Evolutionary conservation across 2,329 filamentous ascomycete genomes (phyloP).

Genomic region (Aspergillus glaucus): DNA sequence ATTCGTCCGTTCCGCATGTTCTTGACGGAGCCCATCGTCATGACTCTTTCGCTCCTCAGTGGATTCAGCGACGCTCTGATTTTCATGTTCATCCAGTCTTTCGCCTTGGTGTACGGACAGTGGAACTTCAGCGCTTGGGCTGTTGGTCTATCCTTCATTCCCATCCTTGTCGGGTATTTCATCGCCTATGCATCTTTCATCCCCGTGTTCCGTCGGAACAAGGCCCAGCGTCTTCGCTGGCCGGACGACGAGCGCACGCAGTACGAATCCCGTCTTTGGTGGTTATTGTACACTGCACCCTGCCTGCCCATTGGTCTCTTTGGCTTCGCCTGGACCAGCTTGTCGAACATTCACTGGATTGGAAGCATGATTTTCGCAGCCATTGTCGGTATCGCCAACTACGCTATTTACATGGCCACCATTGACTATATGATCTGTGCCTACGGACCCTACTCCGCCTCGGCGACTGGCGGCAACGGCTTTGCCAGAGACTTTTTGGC

Average conservation of each 20-base stretch:
- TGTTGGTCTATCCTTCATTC: constrained; percentile 49
- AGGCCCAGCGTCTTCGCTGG: constrained; percentile 40
- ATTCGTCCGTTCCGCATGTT: constrained; percentile 59
- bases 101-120: constrained; percentile 53
- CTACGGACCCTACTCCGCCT: constrained; percentile 60
- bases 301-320: constrained; percentile 56
- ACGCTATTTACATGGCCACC: constrained; percentile 58
- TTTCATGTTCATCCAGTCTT: constrained; percentile 62
- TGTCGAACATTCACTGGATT: constrained; percentile 56
- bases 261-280: constrained; percentile 59
- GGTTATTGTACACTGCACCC: constrained; percentile 54
- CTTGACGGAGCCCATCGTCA: constrained; percentile 59
- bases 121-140: constrained; percentile 50
- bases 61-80: constrained; percentile 61
- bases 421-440: constrained; percentile 64
- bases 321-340: constrained; percentile 56
- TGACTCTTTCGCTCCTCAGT: constrained; percentile 54
- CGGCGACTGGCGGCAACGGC: constrained; percentile 61
- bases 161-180: constrained; percentile 54
- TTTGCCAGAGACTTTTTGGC: constrained; percentile 61
- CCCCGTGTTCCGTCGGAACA: constrained; percentile 48
- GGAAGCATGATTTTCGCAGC: constrained; percentile 54
- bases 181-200: constrained; percentile 55
- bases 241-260: constrained; percentile 52
- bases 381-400: constrained; percentile 59